phyloP scores from a whole-genome alignment of 23 red algal species.

The Pyropia haitanensis region DNA sequence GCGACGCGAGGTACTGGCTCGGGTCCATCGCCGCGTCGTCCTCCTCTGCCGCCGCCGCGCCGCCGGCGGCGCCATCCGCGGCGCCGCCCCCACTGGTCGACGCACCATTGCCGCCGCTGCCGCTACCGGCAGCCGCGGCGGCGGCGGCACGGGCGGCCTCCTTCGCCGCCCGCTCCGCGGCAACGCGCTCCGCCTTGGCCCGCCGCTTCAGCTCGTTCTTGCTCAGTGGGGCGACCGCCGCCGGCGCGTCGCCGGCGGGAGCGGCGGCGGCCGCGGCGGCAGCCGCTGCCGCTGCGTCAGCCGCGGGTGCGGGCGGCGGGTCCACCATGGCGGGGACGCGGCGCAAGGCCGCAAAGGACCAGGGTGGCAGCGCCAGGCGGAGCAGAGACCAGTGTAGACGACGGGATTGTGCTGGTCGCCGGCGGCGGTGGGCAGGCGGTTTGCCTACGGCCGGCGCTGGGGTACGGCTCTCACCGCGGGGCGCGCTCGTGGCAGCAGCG shows the following conservation, averaged over 20 bases:
- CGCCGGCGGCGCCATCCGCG: conserved; percentile 13
- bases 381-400: no score
- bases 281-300: not conserved
- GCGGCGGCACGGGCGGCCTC: conserved; percentile 22
- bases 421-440: no score
- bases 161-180: conserved; percentile 42
- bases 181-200: conserved; percentile 62
- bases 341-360: no score
- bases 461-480: no score
- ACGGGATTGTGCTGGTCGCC: no score
- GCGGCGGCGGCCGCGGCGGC: not conserved
- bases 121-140: not conserved
- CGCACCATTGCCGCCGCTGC: not conserved
- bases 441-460: no score
- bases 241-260: conserved; percentile 2
- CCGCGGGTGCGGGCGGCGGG: not conserved
- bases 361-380: no score
- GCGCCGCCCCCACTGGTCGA: not conserved
- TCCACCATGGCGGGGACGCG: no score
- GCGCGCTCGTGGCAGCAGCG: no score
- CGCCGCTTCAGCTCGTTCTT: conserved; percentile 83
- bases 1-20: conserved; percentile 74
- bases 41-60: conserved; percentile 7
- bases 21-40: conserved; percentile 77
- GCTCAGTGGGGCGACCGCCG: conserved; percentile 23